A percentile compares a stretch with the other conserved stretches of the same genome.
Evolutionary conservation across 768 basidiomycete genomes (phyloP).

Genomic region (Boletus coccyginus): DNA sequence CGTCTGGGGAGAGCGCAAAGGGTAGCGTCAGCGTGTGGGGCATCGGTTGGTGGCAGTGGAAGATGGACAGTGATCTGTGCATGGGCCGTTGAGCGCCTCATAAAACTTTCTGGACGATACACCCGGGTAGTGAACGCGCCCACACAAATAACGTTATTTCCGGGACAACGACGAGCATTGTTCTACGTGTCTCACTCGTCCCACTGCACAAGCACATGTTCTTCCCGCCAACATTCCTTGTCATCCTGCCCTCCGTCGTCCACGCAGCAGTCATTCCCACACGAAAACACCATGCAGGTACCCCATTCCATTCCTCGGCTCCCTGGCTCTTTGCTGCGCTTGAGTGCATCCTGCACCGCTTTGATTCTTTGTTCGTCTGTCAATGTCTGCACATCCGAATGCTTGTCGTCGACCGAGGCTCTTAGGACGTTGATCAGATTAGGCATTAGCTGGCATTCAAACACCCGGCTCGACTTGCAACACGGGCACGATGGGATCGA

Average conservation of each 20-base stretch:
- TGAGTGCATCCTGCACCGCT: conserved; percentile 55
- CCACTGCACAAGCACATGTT: conserved; percentile 74
- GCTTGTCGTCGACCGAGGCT: conserved; percentile 22
- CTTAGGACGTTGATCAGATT: conserved; percentile 81
- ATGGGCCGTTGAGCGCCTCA: conserved; percentile 22
- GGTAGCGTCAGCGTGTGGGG: conserved; percentile 24
- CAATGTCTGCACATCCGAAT: conserved; percentile 32
- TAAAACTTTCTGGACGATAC: conserved; percentile 16
- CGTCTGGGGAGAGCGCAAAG: too few species aligned
- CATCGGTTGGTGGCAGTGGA: conserved; percentile 22
- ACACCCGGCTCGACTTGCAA: conserved; percentile 68
- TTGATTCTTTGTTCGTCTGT: conserved; percentile 70
- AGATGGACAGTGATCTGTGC: conserved; percentile 22
- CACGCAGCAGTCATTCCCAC: conserved; percentile 72
- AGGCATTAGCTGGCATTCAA: conserved; percentile 95
- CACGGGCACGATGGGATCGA: conserved; percentile 61
- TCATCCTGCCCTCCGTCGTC: conserved; percentile 40
- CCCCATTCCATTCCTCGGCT: conserved; percentile 91
- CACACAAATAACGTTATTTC: conserved; percentile 27
- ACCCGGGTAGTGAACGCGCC: background rate
- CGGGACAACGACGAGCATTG: background rate
- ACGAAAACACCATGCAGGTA: conserved; percentile 86
- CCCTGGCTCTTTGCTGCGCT: conserved; percentile 41
- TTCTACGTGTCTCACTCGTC: conserved; percentile 44
- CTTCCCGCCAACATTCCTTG: conserved; percentile 63